Conservation (phyloP, 2,329 filamentous ascomycete genomes). For the Fusarium continuum region DNA sequence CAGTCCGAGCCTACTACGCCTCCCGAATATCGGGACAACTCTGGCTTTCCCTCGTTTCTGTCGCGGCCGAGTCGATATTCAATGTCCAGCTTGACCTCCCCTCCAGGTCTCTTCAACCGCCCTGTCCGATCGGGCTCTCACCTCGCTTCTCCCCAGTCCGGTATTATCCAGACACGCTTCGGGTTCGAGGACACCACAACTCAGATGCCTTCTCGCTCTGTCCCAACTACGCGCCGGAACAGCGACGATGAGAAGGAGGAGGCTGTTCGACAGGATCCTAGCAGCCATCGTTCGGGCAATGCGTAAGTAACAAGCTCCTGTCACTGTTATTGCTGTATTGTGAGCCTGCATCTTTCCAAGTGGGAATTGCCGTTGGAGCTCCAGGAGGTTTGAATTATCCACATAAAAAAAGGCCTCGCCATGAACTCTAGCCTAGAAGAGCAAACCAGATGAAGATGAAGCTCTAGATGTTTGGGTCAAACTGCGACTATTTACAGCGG, state of each 20-base stretch:
- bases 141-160: slow-evolving; percentile 78
- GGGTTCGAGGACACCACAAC: slow-evolving; percentile 66
- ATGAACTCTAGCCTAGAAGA: neutral
- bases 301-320: slow-evolving; percentile 69
- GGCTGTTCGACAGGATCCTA: slow-evolving; percentile 73
- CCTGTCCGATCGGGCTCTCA: slow-evolving; percentile 81
- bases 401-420: neutral
- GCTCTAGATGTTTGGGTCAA: neutral
- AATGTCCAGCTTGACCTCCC: slow-evolving; percentile 84
- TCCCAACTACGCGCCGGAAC: slow-evolving; percentile 86
- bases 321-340: neutral
- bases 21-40: slow-evolving; percentile 84
- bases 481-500: neutral
- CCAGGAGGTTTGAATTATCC: neutral
- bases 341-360: slow-evolving; percentile 6
- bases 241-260: slow-evolving; percentile 91
- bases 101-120: slow-evolving; percentile 78
- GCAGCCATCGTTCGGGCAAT: slow-evolving; percentile 76
- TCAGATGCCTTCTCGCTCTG: slow-evolving; percentile 80
- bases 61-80: slow-evolving; percentile 90
- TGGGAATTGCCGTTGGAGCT: slow-evolving; percentile 5
- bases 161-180: slow-evolving; percentile 67
- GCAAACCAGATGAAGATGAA: neutral
- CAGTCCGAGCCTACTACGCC: slow-evolving; percentile 97
- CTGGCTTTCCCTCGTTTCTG: slow-evolving; percentile 80